phyloP scores from a whole-genome alignment of 2,329 filamentous ascomycete genomes.

The Monosporascus sp. region DNA sequence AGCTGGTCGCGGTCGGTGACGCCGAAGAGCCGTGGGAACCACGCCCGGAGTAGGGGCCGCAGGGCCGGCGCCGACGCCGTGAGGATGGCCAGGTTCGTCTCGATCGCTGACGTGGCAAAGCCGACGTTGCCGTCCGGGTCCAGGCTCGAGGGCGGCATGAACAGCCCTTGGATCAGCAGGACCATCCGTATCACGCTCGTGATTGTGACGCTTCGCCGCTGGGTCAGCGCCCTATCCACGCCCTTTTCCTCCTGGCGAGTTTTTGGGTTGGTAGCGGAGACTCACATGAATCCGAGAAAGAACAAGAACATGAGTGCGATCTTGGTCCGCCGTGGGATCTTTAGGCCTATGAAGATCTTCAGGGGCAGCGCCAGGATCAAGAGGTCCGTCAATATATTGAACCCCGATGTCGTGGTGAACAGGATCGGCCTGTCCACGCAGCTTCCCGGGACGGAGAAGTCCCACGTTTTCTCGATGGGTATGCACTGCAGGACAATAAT shows the following conservation, averaged over 20 bases:
- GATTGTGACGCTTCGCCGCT: conserved; percentile 26
- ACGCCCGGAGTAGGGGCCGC: conserved; percentile 31
- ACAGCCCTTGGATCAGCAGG: conserved; percentile 27
- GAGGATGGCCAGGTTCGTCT: conserved; percentile 37
- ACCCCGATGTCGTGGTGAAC: conserved; percentile 28
- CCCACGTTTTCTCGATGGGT: conserved; percentile 29
- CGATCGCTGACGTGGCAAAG: conserved; percentile 31
- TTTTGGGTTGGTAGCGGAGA: conserved; percentile 14
- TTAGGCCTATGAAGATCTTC: conserved; percentile 34
- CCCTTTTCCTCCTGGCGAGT: neutral
- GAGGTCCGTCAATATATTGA: conserved; percentile 37
- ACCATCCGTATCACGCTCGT: conserved; percentile 28
- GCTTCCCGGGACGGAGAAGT: conserved; percentile 11
- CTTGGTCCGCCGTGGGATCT: conserved; percentile 32
- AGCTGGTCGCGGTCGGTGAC: conserved; percentile 14
- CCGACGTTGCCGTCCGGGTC: conserved; percentile 27
- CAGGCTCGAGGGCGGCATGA: conserved; percentile 16
- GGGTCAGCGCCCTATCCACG: neutral
- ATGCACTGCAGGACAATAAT: conserved; percentile 35
- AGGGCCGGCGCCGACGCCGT: conserved; percentile 36
- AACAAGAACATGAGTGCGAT: conserved; percentile 35
- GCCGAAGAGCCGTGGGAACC: conserved; percentile 24
- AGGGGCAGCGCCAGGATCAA: conserved; percentile 34
- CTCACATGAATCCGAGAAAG: conserved; percentile 27
- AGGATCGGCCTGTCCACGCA: conserved; percentile 28